phyloP scores from a whole-genome alignment of 1,284 basidiomycete species.

The Cryptococcus neoformans region DNA sequence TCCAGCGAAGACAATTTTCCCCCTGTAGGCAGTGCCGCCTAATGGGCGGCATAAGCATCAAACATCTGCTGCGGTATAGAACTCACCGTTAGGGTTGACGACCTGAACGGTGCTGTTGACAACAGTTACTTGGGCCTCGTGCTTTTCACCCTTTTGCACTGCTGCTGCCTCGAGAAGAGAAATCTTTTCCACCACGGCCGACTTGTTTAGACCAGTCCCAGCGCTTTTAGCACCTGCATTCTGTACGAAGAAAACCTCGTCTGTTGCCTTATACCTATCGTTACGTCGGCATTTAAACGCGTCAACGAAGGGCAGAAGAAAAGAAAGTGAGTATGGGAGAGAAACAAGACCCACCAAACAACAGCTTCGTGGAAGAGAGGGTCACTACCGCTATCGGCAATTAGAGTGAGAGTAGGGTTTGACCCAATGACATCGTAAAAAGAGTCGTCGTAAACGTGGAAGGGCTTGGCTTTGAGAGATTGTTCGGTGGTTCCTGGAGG shows the following conservation, averaged over 20 bases:
- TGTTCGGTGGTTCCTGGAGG: slow-evolving; percentile 30
- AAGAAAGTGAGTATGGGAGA: background rate
- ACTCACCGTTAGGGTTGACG: slow-evolving; percentile 67
- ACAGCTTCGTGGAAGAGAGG: slow-evolving; percentile 74
- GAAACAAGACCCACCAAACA: slow-evolving; percentile 51
- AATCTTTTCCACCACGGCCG: slow-evolving; percentile 53
- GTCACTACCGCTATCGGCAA: slow-evolving; percentile 57
- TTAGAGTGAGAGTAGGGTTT: slow-evolving; percentile 57
- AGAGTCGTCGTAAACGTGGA: slow-evolving; percentile 63
- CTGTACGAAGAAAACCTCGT: slow-evolving; percentile 58
- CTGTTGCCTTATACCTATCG: slow-evolving; percentile 53
- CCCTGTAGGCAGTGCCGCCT: slow-evolving; percentile 59
- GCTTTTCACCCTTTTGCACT: slow-evolving; percentile 49
- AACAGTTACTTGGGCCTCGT: slow-evolving; percentile 54
- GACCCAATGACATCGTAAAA: slow-evolving; percentile 63
- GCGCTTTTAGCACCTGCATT: slow-evolving; percentile 52
- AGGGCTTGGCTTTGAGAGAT: slow-evolving; percentile 44
- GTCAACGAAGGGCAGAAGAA: background rate
- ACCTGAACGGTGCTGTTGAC: slow-evolving; percentile 54
- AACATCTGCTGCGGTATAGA: background rate
- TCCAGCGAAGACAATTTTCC: slow-evolving; percentile 62
- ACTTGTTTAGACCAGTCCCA: slow-evolving; percentile 51
- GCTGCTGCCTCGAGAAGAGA: slow-evolving; percentile 47
- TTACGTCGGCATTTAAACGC: background rate
- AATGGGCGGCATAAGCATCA: slow-evolving; percentile 20